A percentile compares a stretch with the other conserved stretches of the same genome.
phyloP scores from a whole-genome alignment of 805 yeast species.

The Starmerella cellae region DNA sequence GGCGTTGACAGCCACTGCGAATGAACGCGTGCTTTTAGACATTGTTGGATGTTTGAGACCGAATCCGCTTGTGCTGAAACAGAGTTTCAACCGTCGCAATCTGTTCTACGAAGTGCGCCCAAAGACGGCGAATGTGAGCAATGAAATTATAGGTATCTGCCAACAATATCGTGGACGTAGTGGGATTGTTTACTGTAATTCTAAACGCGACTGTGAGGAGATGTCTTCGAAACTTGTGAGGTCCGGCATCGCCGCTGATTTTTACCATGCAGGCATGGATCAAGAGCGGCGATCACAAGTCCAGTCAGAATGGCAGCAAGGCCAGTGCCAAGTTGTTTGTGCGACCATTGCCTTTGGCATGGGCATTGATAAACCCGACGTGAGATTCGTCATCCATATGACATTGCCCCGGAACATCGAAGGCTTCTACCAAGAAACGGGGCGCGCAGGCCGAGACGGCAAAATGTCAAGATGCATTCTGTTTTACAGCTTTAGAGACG shows the following conservation, averaged over 20 bases:
- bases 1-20: conserved; percentile 97
- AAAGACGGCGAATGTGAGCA: conserved; percentile 30
- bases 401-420: conserved; percentile 83
- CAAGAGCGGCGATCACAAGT: conserved; percentile 56
- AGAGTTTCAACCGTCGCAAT: conserved; percentile 84
- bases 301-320: conserved; percentile 75
- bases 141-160: conserved; percentile 16
- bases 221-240: conserved; percentile 46
- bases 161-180: conserved; percentile 42
- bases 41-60: conserved; percentile 65
- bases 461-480: conserved; percentile 64
- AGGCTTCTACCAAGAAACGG: conserved; percentile 96
- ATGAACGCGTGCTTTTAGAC: conserved; percentile 75
- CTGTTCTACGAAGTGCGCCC: conserved; percentile 62
- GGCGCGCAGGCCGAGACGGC: conserved; percentile 97
- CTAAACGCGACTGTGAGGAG: conserved; percentile 77
- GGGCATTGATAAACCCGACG: conserved; percentile 98
- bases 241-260: conserved; percentile 52
- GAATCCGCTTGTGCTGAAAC: conserved; percentile 50
- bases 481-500: conserved; percentile 72
- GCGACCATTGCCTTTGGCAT: conserved; percentile 98
- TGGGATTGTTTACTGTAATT: conserved; percentile 89
- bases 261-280: conserved; percentile 91
- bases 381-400: conserved; percentile 77
- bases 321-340: conserved; percentile 63